Evolutionary conservation across 768 basidiomycete species (phyloP), one percentile per base, ranked within the genome.

Genomic region (Naganishia vaughanmartiniae): DNA sequence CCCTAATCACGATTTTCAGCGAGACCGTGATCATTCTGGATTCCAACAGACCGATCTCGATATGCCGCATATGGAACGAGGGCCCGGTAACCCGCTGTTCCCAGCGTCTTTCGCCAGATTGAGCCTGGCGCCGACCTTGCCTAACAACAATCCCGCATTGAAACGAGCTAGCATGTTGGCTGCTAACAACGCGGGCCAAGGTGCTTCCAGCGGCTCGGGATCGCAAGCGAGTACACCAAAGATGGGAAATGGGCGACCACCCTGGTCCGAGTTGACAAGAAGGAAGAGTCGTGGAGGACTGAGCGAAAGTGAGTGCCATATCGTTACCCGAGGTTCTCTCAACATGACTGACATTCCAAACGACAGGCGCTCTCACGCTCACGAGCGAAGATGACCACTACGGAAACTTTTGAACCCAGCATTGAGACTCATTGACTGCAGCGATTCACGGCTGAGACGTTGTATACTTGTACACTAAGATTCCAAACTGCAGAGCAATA

Each of bases 91-190:
- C 73, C 91, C 91, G 17, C 82, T 92, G 9, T 94, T 94, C 83
- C 90, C 90, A 3, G 89, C 87, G 73, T 90, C 86, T 77, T 94
- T 92, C 80, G 86, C 89, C 36, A 85, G 85, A 67, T 80, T 92
- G 72, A 85, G 86, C 30, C 74, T 85, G 42, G 86, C 86, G 39
- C 90, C 90, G 26, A 91, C 89, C 28, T 81, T 91, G 74, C 71
- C 71, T 2, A 69, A 69, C 60, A 72, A 72, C 67, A 72, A 72
- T 54, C 67, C 71, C n/a, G 45, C 54, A 3, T 74, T 78, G 7
- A 55, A 79, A 55, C 74, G 72, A 36, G 77, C 74, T 14, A 76
- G 74, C 70, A 70, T 75, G 45, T 74, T 45, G 60, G 26, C 3
- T 45, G 15, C 60, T 15, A 42, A 42, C 15, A 31, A n/a, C 24